Base-by-base conservation (phyloP, 2,329 filamentous ascomycete species). In the Fusarium odoratissimum region DNA sequence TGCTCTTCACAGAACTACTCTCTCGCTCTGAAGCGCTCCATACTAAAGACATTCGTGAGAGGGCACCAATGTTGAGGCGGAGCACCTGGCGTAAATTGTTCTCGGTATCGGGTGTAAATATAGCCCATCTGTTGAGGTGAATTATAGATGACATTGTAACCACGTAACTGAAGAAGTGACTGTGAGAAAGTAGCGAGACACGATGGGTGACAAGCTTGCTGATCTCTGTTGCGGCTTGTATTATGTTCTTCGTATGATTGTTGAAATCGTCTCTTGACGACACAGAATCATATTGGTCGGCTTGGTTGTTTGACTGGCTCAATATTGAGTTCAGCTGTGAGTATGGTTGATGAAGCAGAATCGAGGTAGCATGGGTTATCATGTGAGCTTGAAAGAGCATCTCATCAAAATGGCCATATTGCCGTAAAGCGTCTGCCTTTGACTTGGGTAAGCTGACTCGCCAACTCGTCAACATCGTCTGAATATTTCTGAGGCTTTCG, bases 381-480 rank as follows among this genome's bases (percentile, higher is more conserved):
- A 97, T 95, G 71, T 93, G 92, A 2, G 93, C 95, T 80, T 97
- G 94, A 83, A 97, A 97, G 82, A 97, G 91, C 88, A 97, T 92
- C 82, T 97, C 94, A 79, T 98, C 95, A 16, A 95, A 86, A 59
- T 90, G 87, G 37, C 93, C 91, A 74, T 92, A 89, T 69, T 89
- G 88, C 66, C 90, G 88, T 59, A 97, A 84, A 21, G 93, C 86
- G 68, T 93, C 89, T 61, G 87, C 86, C 82, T 97, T 97, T 19
- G 86, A 86, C 21, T 87, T 85, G 0, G 95, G 95, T 1, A 97
- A 85, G 76, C 96, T 92, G 52, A 95, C 88, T 60, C 90, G 88
- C 93, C 94, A 97, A 79, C 94, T 95, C 19, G 87, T 88, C 44
- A 90, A 82, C 6, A 88, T 82, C 1, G 85, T 81, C 76, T 90